Evolutionary conservation across 2,329 filamentous ascomycete species (phyloP), one percentile per base, ranked within the genome.

Genomic region (Bipolaris oryzae): DNA sequence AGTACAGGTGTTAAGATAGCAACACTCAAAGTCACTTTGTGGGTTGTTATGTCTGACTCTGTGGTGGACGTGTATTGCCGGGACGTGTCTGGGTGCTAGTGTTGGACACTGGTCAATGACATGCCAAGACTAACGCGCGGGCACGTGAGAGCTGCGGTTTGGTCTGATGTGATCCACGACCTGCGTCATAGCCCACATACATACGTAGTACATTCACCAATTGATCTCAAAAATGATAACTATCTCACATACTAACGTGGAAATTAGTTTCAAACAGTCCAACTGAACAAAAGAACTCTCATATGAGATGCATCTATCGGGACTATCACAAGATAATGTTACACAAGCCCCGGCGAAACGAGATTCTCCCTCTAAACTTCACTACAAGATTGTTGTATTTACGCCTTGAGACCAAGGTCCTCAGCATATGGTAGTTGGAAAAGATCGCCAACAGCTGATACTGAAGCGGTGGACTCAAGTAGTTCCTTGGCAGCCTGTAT

Each of bases 331-430:
- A 63, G 69, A 64, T 77, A 75, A 74, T 77, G 74, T 69, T 76
- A 76, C 73, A 77, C 68, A 74, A 65, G 65, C 64, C 67, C 66
- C 66, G 56, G 60, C 66, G 60, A 67, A 68, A 64, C 60, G 62
- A 70, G 58, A 69, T 73, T 72, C 66, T 66, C 58, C 69, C 64
- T 64, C 62, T 63, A 67, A 62, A 50, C 55, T 64, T 58, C 60
- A 56, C 63, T 60, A 60, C 63, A 58, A 62, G 49, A 58, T 53
- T 52, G 61, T 61, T 68, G 65, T 79, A 80, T 86, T 86, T 96
- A 99, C 85, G 96, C 92, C 78, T 89, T 91, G 76, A 99, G 86
- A 70, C 94, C 96, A 77, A 99, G 84, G 76, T 99, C 95, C 80
- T 93, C 91, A 66, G 92, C 95, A 76, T 89, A 99, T 55, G 95